These are phyloP conservation scores for Penicillium cinerascens DNA, from an alignment of 495 filamentous ascomycete genomes.

Conservation along the genomic window DNA sequence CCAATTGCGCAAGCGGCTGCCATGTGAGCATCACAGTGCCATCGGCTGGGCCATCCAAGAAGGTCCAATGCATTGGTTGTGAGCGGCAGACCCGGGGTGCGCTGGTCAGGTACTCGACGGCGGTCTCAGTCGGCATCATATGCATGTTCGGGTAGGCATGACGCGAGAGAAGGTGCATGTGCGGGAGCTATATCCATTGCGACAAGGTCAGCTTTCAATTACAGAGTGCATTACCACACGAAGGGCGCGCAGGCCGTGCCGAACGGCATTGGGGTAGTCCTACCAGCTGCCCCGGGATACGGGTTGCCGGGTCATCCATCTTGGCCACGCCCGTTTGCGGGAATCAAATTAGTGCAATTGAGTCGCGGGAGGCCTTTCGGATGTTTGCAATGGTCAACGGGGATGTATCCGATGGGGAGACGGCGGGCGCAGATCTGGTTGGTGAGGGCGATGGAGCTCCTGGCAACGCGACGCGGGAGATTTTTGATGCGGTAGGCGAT, in stretches of 20 bases:
- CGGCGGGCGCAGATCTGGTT: constrained; percentile 8
- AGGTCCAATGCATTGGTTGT: constrained; percentile 86
- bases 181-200: constrained; percentile 58
- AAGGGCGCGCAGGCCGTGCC: background rate
- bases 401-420: constrained; percentile 9
- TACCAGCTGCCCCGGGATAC: constrained; percentile 62
- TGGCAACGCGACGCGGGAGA: constrained; percentile 20
- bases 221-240: constrained; percentile 3
- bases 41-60: constrained; percentile 75
- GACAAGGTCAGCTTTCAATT: constrained; percentile 19
- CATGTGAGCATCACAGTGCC: constrained; percentile 80
- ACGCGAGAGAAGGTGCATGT: constrained; percentile 81
- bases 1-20: constrained; percentile 69
- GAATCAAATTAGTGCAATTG: constrained; percentile 7
- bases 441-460: constrained; percentile 22
- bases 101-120: constrained; percentile 70
- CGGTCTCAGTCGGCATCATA: constrained; percentile 62
- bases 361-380: constrained; percentile 8
- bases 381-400: background rate
- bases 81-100: constrained; percentile 74
- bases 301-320: constrained; percentile 64
- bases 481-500: constrained; percentile 16
- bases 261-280: constrained; percentile 15
- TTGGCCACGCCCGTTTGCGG: constrained; percentile 22
- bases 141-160: constrained; percentile 67